A percentile compares a stretch with the other conserved stretches of the same genome.
These are phyloP conservation scores for Drosera spatulata DNA, from an alignment of 179 eudicot genomes.

Conservation along the genomic window DNA sequence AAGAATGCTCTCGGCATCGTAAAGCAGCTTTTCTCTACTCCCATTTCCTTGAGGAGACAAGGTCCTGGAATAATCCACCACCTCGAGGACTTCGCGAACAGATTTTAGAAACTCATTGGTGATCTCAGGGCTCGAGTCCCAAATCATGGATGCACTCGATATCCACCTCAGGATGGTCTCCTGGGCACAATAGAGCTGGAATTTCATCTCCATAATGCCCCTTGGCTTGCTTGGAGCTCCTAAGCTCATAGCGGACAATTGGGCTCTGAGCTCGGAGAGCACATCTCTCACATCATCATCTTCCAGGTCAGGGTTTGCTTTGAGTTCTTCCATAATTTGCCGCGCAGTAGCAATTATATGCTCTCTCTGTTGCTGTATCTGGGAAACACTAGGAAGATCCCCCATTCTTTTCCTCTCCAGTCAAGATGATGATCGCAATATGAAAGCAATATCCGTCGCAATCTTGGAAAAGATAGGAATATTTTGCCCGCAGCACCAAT, in stretches of 20 bases:
- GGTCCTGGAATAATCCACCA: slow-evolving; percentile 21
- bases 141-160: slow-evolving; percentile 37
- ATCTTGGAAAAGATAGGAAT: too few relatives aligned
- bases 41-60: slow-evolving; percentile 19
- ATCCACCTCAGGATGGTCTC: slow-evolving; percentile 40
- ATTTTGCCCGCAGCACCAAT: too few relatives aligned
- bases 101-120: slow-evolving; percentile 39
- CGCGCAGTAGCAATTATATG: too few relatives aligned
- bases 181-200: slow-evolving; percentile 26
- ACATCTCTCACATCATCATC: slow-evolving; percentile 28
- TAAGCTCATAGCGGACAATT: slow-evolving; percentile 29
- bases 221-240: slow-evolving; percentile 15
- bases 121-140: slow-evolving; percentile 36
- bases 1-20: slow-evolving; percentile 38
- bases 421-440: too few relatives aligned
- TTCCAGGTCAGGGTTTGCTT: too few relatives aligned
- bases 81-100: slow-evolving; percentile 41
- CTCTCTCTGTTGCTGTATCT: too few relatives aligned
- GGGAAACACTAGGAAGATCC: too few relatives aligned
- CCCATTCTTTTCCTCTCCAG: too few relatives aligned
- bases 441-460: too few relatives aligned
- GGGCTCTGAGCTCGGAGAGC: slow-evolving; percentile 38
- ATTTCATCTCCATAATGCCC: slow-evolving; percentile 22
- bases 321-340: too few relatives aligned
- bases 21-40: slow-evolving; percentile 21